Base-by-base conservation (phyloP, 1,139 yeast species). In the Scheffersomyces parashehatae region DNA sequence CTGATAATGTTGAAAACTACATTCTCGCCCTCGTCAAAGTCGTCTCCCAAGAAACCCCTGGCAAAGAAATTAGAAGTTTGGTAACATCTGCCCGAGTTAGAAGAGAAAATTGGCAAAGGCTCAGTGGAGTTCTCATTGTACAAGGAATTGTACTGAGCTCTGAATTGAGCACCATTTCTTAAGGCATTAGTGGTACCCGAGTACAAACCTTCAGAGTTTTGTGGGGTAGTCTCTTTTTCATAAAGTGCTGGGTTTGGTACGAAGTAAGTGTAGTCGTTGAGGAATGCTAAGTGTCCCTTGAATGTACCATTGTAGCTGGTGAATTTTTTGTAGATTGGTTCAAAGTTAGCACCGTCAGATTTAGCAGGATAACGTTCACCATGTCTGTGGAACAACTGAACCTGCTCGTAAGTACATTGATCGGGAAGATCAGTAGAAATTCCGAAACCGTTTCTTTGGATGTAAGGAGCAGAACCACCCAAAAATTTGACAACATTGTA, bases 381-480 rank as follows among this genome's bases (percentile, higher is more conserved):
- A 40, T 69, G 75, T 54, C 75, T 60, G 52, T 64, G 58, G 35
- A 58, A 44, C 37, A 64, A 55, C 42, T 69, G 74, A 7, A 67
- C 72, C 43, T 67, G 73, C 43, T 67, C 71, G 38, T 68, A 45
- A 5, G 55, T 54, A 49, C 73, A 67, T 39, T 60, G 58, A 4
- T 51, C 55, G 1, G 75, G 75, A 9, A 64, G 52, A 15, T 60
- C 65, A 9, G 70, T 60, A 26, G 64, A 58, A 20, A 69, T 68
- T 0, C 74, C 74, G 45, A 49, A 60, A 0, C 74, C 74, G 2
- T 57, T 52, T 30, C 59, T 56, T 42, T 69, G 73, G 10, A 66
- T 54, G 44, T 67, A 69, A 4, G 75, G 74, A 1, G 69, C 74
- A 16, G 70, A 56, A 6, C 71, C 74, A 20, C 63, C 68, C 43